A percentile compares a stretch with the other conserved stretches of the same genome.
Conservation (phyloP, 2,329 filamentous ascomycete genomes). For the Tolypocladium cylindrosporum region DNA sequence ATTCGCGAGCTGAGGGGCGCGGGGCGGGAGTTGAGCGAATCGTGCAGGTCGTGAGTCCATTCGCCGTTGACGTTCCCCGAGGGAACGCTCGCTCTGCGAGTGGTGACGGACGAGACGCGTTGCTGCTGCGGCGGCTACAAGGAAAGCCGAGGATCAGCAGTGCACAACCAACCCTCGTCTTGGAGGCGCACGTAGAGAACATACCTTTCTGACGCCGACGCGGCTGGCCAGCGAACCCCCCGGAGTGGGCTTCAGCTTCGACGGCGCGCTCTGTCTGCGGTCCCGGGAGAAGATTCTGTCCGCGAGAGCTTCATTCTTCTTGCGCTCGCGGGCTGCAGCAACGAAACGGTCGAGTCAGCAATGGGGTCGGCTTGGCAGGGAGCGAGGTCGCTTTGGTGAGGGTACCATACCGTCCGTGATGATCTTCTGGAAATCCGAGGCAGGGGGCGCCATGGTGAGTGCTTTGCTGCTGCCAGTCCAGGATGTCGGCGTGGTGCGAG, state of each 20-base stretch:
- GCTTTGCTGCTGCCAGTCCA: neutral
- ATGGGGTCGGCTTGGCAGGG: neutral
- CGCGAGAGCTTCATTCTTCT: constrained; percentile 63
- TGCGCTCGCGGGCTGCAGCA: constrained; percentile 50
- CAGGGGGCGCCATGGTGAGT: constrained; percentile 30
- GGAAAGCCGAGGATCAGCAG: neutral
- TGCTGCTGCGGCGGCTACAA: constrained; percentile 8
- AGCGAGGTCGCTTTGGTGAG: neutral
- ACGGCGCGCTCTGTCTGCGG: constrained; percentile 47
- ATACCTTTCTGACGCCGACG: constrained; percentile 64
- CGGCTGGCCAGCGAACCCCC: constrained; percentile 58
- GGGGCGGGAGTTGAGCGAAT: constrained; percentile 24
- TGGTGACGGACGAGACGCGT: constrained; percentile 16
- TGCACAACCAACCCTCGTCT: neutral
- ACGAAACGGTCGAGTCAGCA: neutral
- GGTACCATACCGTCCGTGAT: constrained; percentile 44
- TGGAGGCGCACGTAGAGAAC: neutral
- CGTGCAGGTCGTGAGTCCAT: constrained; percentile 64
- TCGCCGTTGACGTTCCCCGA: constrained; percentile 52
- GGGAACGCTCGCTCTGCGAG: constrained; percentile 23
- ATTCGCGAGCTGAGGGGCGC: constrained; percentile 38
- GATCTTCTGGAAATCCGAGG: constrained; percentile 44
- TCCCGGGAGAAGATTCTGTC: constrained; percentile 59
- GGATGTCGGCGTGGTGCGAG: neutral
- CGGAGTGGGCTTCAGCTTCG: constrained; percentile 31